Conservation (phyloP, 345 rosid genomes). For the Tarenaya hassleriana region DNA sequence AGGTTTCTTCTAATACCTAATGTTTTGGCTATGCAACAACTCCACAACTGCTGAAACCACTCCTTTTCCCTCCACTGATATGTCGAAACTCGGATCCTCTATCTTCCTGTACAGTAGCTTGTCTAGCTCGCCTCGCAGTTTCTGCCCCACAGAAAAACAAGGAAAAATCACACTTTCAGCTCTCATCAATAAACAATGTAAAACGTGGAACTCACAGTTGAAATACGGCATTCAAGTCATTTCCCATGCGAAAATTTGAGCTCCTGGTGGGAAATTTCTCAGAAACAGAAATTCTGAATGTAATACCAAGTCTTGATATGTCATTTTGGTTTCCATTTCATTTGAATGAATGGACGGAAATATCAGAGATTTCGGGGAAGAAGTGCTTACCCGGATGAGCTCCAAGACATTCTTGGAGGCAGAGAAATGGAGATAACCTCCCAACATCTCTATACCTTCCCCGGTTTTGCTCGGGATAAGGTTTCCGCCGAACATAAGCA, state of each 20-base stretch:
- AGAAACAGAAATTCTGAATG: background rate
- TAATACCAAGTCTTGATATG: background rate
- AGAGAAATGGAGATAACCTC: conserved; percentile 94
- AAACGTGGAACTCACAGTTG: no score
- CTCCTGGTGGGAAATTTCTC: background rate
- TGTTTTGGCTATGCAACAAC: conserved; percentile 54
- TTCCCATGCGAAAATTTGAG: no score
- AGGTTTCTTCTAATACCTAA: conserved; percentile 23
- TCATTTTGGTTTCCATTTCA: no score
- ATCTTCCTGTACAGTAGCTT: conserved; percentile 74
- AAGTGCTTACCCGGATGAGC: conserved; percentile 59
- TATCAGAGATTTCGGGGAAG: background rate
- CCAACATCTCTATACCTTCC: conserved; percentile 93
- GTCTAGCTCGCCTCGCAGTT: conserved; percentile 73
- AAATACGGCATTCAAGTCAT: no score
- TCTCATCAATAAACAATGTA: background rate
- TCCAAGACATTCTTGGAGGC: conserved; percentile 73
- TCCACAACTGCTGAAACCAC: conserved; percentile 87
- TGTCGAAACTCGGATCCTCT: conserved; percentile 75
- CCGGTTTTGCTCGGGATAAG: conserved; percentile 65
- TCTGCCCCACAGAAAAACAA: conserved; percentile 36
- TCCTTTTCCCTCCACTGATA: conserved; percentile 69
- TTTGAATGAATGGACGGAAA: background rate
- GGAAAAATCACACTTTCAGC: background rate
- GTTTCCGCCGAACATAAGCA: conserved; percentile 85